Base-by-base conservation (phyloP, 2,329 filamentous ascomycete genomes). In the Aspergillus viridinutans region DNA sequence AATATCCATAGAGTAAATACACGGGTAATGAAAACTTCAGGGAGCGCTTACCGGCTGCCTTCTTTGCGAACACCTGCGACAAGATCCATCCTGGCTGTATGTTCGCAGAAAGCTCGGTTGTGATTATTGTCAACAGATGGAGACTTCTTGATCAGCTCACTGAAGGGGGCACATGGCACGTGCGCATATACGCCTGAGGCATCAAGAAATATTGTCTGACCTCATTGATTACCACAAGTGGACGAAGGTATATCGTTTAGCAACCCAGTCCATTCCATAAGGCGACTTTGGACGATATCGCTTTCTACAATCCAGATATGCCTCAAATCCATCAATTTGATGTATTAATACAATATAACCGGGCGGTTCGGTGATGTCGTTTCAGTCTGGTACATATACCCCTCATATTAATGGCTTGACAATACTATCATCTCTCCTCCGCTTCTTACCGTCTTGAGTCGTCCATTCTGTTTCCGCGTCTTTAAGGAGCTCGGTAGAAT, bases 11-110 rank as follows among this genome's bases (percentile, higher is more conserved):
- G 26, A 21, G 54, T 6, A 29, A 3, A 12, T 43, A 32, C 7
- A 17, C 2, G 42, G 10, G 32, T 8, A 51, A n/a, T 2, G 29
- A 35, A 21, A 14, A 53, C 8, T 14, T 4, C 1, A 40, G 9
- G 4, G 14, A 38, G 17, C 3, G 55, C 74, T 66, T 71, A 88
- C 67, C 91, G 94, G 61, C 83, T 85, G 61, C 85, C 85, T 73
- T 96, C 93, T 77, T 99, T 97, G 69, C 92, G 90, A 60, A 99
- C 89, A 45, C 90, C 91, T 58, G 92, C 90, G 54, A 97, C 85
- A 55, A 99, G 84, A 82, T 99, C 94, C 94, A 99, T 97, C 56
- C 26, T 76, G 48, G 26, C 57, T 10, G 14, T 25, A 58, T 61
- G n/a, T 9, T 26, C 17, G 35, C 4, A 28, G 40, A 50, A 47